Percentiles rank a stretch among this genome's conserved stretches.
These are phyloP conservation scores for Claviceps sorghi DNA, from an alignment of 2,329 filamentous ascomycete genomes.

Conservation along the genomic window DNA sequence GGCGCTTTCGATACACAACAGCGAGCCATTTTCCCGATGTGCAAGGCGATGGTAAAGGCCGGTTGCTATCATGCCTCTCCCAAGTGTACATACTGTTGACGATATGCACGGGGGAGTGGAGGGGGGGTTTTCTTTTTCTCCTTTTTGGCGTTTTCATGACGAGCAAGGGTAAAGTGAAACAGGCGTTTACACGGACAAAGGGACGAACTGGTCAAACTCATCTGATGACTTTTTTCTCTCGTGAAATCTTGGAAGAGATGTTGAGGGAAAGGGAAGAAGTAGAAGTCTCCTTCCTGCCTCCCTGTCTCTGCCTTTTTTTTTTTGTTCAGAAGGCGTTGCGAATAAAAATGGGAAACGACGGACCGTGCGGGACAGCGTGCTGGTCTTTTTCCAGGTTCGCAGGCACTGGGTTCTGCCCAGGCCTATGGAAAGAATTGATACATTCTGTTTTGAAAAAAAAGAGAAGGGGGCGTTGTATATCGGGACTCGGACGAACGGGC, in stretches of 20 bases:
- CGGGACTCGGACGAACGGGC: neutral
- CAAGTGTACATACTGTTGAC: neutral
- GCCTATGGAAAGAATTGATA: neutral
- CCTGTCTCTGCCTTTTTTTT: neutral
- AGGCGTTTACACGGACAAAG: neutral
- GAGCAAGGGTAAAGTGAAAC: neutral
- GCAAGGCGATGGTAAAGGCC: neutral
- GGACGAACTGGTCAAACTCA: neutral
- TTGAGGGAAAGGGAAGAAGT: neutral
- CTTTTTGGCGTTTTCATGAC: neutral
- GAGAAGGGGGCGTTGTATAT: neutral
- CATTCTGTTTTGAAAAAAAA: neutral
- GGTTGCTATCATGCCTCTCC: neutral
- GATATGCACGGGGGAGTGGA: neutral
- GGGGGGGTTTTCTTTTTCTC: too few relatives aligned
- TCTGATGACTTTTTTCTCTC: neutral
- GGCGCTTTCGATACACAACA: constrained; percentile 7
- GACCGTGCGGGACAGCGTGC: neutral
- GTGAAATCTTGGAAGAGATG: neutral
- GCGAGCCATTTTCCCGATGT: neutral
- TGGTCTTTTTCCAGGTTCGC: neutral
- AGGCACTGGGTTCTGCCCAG: neutral
- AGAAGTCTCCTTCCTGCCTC: neutral
- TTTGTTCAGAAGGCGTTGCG: neutral
- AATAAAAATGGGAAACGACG: neutral